Conservation (phyloP, 1,139 yeast genomes). For the Zygoascus sp. region DNA sequence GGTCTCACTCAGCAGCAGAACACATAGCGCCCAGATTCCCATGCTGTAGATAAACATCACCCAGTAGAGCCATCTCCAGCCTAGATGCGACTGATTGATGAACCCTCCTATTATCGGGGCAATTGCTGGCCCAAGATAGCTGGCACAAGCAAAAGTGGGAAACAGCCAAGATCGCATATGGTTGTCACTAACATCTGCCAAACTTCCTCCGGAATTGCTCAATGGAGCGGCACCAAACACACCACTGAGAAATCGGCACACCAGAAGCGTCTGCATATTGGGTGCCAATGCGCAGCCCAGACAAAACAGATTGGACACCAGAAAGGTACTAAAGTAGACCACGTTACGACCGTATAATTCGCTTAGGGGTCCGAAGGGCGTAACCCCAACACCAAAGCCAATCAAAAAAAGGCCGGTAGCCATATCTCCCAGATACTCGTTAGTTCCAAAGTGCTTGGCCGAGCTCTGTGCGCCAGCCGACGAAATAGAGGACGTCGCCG, state of each 20-base stretch:
- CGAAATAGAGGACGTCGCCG: not conserved
- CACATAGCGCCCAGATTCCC: slow-evolving; percentile 32
- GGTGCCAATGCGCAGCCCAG: slow-evolving; percentile 69
- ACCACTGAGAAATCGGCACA: slow-evolving; percentile 73
- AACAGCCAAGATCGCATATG: slow-evolving; percentile 51
- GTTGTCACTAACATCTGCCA: slow-evolving; percentile 71
- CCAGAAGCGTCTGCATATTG: slow-evolving; percentile 63
- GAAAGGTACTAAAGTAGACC: slow-evolving; percentile 2
- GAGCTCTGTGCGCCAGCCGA: not conserved
- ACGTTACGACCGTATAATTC: slow-evolving; percentile 11
- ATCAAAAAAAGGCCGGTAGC: slow-evolving; percentile 18
- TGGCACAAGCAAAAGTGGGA: slow-evolving; percentile 54
- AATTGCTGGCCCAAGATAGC: slow-evolving; percentile 52
- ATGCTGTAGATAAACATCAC: slow-evolving; percentile 48
- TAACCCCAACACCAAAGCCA: slow-evolving; percentile 3
- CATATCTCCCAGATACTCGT: not conserved
- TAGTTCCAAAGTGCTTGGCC: not conserved
- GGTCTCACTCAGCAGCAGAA: slow-evolving; percentile 61
- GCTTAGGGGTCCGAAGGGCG: slow-evolving; percentile 9
- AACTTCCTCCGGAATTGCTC: slow-evolving; percentile 77
- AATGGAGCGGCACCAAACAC: slow-evolving; percentile 73
- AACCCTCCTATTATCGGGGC: slow-evolving; percentile 52
- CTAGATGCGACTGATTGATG: slow-evolving; percentile 34
- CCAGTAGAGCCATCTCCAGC: slow-evolving; percentile 59
- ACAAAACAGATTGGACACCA: slow-evolving; percentile 43